Base-by-base conservation (phyloP, 2,329 filamentous ascomycete genomes). In the Xylariaceae sp. region DNA sequence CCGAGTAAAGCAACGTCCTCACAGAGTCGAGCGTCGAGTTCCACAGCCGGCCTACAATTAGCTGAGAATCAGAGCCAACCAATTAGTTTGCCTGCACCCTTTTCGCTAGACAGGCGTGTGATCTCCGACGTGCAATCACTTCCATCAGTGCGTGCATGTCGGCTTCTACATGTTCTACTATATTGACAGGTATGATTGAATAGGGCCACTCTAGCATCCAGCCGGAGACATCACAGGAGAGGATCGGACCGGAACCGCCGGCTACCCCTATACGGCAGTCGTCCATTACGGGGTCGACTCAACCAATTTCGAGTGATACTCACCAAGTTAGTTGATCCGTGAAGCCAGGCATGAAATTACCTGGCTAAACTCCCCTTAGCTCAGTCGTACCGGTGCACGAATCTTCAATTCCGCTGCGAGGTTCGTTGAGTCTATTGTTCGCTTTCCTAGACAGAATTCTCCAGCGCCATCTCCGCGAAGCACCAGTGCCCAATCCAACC, bases 111-210 rank as follows among this genome's bases (percentile, higher is more conserved):
- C 13, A 64, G 57, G 42, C 66, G 68, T 53, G 62, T 62, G 9
- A 62, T 70, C 11, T 71, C 70, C 4, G 66, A 72, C 55, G 60
- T 65, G 3, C 65, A 65, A 50, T 66, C 68, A 53, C 62, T 71
- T 49, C 70, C 69, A 55, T 67, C 67, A 13, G 70, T 72, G 49
- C n/a, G 69, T 65, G 34, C 39, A n/a, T 13, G 11, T 42, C 44
- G 52, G 11, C 4, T 30, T 34, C 39, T 37, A 30, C 5, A 18
- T 44, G 13, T 55, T 34, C 15, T 45, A 37, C 9, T 54, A 59
- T 50, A 35, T 42, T 62, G 18, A 61, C 55, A 15, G 49, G 56
- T 23, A 64, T 35, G 35, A 8, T 48, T 34, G 50, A 35, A 42
- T 58, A 67, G 67, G 53, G 60, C 11, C 60, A 57, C 39, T 23